phyloP scores from a whole-genome alignment of 1,139 yeast genomes.

The Candida glucosophila region DNA sequence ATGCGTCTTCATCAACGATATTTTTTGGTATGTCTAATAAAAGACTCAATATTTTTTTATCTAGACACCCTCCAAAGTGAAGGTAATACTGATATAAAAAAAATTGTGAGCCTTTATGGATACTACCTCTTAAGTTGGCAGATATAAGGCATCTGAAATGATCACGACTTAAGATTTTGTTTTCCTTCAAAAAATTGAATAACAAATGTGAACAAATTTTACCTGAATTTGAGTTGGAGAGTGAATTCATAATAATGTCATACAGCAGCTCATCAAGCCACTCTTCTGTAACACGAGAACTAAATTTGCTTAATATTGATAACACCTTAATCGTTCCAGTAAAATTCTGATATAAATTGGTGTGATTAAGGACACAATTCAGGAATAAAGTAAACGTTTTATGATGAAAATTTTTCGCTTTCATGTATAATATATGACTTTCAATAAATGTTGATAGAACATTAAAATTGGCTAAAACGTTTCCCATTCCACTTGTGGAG shows the following conservation, averaged over 20 bases:
- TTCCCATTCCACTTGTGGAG: conserved; percentile 21
- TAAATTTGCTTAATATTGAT: conserved; percentile 11
- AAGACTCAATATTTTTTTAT: conserved; percentile 7
- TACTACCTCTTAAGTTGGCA: conserved; percentile 20
- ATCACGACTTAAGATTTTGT: conserved; percentile 7
- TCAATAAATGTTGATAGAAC: conserved; percentile 16
- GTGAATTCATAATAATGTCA: conserved; percentile 19
- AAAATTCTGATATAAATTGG: conserved; percentile 27
- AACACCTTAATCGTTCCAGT: conserved; percentile 22
- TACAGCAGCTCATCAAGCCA: conserved; percentile 26
- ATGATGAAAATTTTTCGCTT: conserved; percentile 8
- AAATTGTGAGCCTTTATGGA: conserved; percentile 18
- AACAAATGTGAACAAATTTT: conserved; percentile 19
- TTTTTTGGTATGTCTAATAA: conserved; percentile 10
- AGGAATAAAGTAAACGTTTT: conserved; percentile 22
- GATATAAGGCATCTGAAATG: conserved; percentile 16
- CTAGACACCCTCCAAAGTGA: conserved; percentile 9
- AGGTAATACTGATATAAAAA: conserved; percentile 17
- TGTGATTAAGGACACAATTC: conserved; percentile 31
- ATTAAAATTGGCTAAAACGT: conserved; percentile 23
- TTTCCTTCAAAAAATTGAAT: conserved; percentile 13
- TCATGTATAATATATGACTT: conserved; percentile 18
- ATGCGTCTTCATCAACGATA: conserved; percentile 6
- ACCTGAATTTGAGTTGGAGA: conserved; percentile 21
- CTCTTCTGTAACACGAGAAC: conserved; percentile 9